Percentiles rank a stretch among this genome's conserved stretches.
Conservation (phyloP, 257 asterid genomes). For the Solanum clarkiae region DNA sequence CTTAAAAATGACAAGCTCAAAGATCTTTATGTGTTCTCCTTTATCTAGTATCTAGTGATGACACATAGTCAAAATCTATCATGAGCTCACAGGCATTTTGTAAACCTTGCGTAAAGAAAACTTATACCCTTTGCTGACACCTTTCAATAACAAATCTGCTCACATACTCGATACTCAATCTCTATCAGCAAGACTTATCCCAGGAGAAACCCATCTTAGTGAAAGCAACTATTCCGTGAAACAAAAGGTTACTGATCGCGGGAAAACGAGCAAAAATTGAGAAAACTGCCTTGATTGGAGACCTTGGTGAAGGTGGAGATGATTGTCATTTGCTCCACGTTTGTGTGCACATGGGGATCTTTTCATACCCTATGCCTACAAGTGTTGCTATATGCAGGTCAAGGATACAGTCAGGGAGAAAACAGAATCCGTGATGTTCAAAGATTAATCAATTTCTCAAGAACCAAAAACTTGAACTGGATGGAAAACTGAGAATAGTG, state of each 20-base stretch:
- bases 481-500: background rate
- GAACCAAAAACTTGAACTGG: background rate
- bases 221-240: background rate
- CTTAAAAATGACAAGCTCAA: background rate
- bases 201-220: background rate
- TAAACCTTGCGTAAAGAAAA: background rate
- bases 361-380: background rate
- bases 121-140: background rate
- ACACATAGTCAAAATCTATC: background rate
- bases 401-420: background rate
- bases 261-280: background rate
- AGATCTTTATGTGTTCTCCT: background rate
- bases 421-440: background rate
- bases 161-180: background rate
- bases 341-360: background rate
- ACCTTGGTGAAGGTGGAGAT: background rate
- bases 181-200: background rate
- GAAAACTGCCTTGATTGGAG: background rate
- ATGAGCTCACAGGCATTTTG: background rate
- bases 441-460: background rate
- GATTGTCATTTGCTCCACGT: background rate
- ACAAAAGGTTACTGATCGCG: background rate
- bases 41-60: background rate
- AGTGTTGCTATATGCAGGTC: background rate
- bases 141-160: background rate